Percentiles rank a stretch among this genome's conserved stretches.
phyloP scores from a whole-genome alignment of 345 rosid genomes.

The Lepidium sativum region DNA sequence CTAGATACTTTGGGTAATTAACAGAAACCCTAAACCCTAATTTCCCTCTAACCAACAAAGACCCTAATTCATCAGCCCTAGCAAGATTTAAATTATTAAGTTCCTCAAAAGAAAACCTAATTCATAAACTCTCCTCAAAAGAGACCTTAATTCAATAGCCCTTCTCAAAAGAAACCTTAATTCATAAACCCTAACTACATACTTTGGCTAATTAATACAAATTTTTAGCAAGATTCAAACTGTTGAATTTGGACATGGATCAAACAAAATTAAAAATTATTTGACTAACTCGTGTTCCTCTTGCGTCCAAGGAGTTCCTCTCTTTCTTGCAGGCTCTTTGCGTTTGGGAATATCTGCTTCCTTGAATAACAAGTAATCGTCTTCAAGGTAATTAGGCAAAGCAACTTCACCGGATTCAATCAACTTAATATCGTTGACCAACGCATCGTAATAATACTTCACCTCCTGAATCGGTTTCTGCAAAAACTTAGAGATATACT shows the following conservation, averaged over 20 bases:
- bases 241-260: no score
- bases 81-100: neutral
- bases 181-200: no score
- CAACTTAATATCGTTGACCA: constrained; percentile 42
- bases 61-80: neutral
- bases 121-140: no score
- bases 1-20: no score
- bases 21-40: neutral
- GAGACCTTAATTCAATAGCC: no score
- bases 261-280: neutral
- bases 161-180: no score
- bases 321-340: constrained; percentile 33
- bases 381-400: constrained; percentile 28
- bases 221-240: neutral
- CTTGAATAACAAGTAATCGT: neutral
- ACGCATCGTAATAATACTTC: constrained; percentile 32
- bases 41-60: no score
- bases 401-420: constrained; percentile 45
- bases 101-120: neutral
- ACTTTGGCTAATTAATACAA: no score
- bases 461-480: constrained; percentile 33
- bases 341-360: neutral
- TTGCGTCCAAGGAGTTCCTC: constrained; percentile 36
- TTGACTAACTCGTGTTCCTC: constrained; percentile 5
- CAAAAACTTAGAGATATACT: constrained; percentile 29